Evolutionary conservation across 1,139 yeast species (phyloP), one percentile per base, ranked within the genome.

Genomic region (Scheffersomyces illinoinensis): DNA sequence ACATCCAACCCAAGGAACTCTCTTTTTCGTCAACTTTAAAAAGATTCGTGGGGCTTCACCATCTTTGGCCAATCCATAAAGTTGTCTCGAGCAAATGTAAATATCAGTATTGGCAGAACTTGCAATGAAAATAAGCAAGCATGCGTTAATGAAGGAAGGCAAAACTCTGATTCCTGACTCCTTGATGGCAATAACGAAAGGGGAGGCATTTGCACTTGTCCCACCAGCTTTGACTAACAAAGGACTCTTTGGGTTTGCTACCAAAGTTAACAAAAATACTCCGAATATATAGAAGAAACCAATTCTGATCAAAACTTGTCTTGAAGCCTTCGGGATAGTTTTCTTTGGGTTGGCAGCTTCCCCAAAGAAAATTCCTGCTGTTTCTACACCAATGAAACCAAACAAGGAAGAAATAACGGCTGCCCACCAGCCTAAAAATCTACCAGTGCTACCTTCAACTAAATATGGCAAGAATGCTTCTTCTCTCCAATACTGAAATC

Each of bases 231-330:
- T 60, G 26, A 47, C 47, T 52, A 58, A 54, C 24, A 54, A 26
- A 7, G 57, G 26, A 47, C 53, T 53, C 51, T 48, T 48, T 14
- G 52, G 54, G 20, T 48, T 48, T 56, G 51, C 51, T 6, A 48
- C 51, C 51, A 48, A 48, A 20, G 7, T 54, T 49, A 7, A 54
- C 60, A 47, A 56, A 43, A 18, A 58, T 26, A 33, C 57, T 53
- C 43, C 57, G 46, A 18, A 56, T 51, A 76, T 65, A 58, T 76
- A 76, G 57, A 76, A 76, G 46, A 74, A 65, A 24, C 73, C 61
- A 39, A 76, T 70, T 62, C 78, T 71, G 71, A 76, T 75, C 59
- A 76, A 74, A 21, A 76, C 77, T 58, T 75, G 78, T 59, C 73
- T 74, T 56, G 74, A 70, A 19, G 79, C 76, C 58, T 68, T 71